Base-by-base conservation (phyloP, 108 stramenopile genomes). In the Nitzschia sp. region DNA sequence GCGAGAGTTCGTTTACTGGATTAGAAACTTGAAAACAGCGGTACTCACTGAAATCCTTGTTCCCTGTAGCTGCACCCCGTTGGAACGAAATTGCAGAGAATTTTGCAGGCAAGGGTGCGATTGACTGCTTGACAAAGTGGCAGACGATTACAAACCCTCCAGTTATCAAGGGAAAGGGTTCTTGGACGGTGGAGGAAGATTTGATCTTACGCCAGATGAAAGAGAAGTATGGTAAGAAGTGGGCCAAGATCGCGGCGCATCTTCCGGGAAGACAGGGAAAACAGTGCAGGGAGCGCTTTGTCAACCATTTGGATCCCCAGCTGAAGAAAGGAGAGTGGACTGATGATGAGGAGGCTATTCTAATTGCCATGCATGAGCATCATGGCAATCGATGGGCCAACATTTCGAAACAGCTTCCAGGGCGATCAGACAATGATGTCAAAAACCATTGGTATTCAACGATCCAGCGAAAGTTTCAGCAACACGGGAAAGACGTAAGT, bases 231-330 rank as follows among this genome's bases (percentile, higher is more conserved):
- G 97, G 80, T 65, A 83, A 85, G 38, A 95, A 96, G 67, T 99
- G 98, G 98, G 84, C 90, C 51, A 87, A 88, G 67, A 96, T 99
- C 73, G 97, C 98, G 18, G 74, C 79, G 28, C 80, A 81, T 26
- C 77, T 98, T 1, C 98, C 98, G n/a, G 99, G 98, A 0, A 70
- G 99, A 34, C 94, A 97, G 61, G 99, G 99, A 18, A 99, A 99
- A 85, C 98, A 98, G 69, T 98, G 98, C 70, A 87, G 99, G 33
- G 99, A 99, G 78, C 93, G 98, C 3, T 98, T 93, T 81, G 93
- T 94, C 32, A 97, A 98, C 74, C 96, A 97, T 76, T 78, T 98
- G 28, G 93, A 97, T 76, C 98, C 98, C 19, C 68, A 79, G 28
- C 66, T 97, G 48, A 95, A 96, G 54, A 95, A 95, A 76, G 94